phyloP scores from a whole-genome alignment of 148 eudicot species.

The Fagopyrum esculentum region DNA sequence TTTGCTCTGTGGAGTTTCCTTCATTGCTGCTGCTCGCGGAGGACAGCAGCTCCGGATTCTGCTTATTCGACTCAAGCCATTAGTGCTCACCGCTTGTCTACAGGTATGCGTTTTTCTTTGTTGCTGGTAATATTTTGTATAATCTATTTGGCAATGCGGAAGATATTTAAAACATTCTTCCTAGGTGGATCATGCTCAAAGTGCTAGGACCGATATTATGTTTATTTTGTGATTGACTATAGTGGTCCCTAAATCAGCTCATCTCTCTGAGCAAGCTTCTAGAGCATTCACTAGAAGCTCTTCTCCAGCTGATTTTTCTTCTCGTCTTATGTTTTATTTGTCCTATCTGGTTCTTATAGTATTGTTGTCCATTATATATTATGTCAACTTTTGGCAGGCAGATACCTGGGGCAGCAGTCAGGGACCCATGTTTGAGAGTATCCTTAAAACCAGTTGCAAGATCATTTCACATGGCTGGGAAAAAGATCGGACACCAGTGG shows the following conservation, averaged over 20 bases:
- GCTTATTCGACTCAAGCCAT: conserved; percentile 84
- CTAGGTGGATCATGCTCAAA: neutral
- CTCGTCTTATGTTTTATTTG: neutral
- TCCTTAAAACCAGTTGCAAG: conserved; percentile 75
- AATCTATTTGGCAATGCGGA: neutral
- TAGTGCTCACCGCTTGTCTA: conserved; percentile 74
- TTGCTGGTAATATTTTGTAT: neutral
- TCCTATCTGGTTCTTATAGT: neutral
- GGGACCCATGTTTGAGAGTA: conserved; percentile 86
- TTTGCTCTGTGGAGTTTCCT: conserved; percentile 77
- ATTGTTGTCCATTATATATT: neutral
- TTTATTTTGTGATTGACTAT: neutral
- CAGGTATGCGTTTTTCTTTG: conserved; percentile 41
- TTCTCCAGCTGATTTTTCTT: neutral
- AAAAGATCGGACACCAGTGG: conserved; percentile 85
- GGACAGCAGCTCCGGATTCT: conserved; percentile 81
- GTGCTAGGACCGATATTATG: neutral
- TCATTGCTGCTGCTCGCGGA: conserved; percentile 73
- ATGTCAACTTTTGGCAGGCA: conserved; percentile 50
- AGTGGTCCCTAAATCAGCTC: neutral
- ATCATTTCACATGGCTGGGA: conserved; percentile 83
- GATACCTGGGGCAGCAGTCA: conserved; percentile 73
- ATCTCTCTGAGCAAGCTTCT: neutral
- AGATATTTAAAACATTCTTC: neutral
- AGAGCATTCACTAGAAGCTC: neutral